A percentile compares a stretch with the other conserved stretches of the same genome.
Evolutionary conservation across 78 protist genomes (phyloP).

Genomic region (Anaeramoeba flamelloides): DNA sequence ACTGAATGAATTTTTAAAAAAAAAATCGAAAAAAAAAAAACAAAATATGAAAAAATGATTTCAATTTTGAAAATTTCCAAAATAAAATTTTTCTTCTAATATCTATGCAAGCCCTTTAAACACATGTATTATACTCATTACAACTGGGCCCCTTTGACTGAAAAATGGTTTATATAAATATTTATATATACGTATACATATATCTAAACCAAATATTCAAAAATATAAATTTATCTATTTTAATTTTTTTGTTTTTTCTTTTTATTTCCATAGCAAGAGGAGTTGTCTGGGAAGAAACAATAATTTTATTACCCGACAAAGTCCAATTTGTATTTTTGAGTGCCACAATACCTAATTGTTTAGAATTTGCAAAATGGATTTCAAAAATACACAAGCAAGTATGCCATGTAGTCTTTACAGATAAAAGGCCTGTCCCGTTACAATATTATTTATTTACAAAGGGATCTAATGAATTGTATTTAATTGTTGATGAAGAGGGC

Average conservation of each 20-base stretch:
- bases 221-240: no score
- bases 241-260: not conserved
- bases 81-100: no score
- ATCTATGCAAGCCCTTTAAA: no score
- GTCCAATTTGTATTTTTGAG: constrained; percentile 62
- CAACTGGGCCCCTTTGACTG: no score
- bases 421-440: constrained; percentile 80
- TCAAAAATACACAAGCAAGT: constrained; percentile 15
- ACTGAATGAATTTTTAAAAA: no score
- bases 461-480: not conserved
- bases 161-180: no score
- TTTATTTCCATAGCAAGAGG: constrained; percentile 42
- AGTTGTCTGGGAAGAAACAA: constrained; percentile 83
- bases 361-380: constrained; percentile 65
- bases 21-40: no score
- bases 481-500: not conserved
- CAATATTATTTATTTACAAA: constrained; percentile 47
- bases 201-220: no score
- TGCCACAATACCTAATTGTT: constrained; percentile 74
- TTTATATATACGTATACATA: no score
- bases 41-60: no score
- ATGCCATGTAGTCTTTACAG: constrained; percentile 58
- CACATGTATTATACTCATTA: no score
- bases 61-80: no score
- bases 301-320: constrained; percentile 48